A percentile compares a stretch with the other conserved stretches of the same genome.
Conservation (phyloP, 164 flowering plant species). For the Aristolochia contorta region DNA sequence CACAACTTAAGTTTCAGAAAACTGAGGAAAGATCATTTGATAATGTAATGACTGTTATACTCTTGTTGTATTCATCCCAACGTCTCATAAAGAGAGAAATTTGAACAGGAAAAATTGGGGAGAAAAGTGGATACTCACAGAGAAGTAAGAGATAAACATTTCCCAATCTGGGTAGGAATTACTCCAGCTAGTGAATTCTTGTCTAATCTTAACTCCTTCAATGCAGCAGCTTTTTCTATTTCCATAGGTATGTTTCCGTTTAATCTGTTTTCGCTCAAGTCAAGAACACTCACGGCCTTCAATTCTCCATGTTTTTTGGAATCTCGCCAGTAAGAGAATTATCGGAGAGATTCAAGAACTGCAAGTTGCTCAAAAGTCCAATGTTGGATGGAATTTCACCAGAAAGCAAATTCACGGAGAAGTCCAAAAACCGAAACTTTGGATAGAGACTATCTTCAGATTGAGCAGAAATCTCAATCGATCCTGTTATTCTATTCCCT, state of each 20-base stretch:
- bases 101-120: conserved; percentile 7
- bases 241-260: conserved; percentile 68
- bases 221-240: conserved; percentile 51
- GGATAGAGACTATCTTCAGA: conserved; percentile 17
- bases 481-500: conserved; percentile 30
- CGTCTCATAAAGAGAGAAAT: neutral
- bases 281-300: conserved; percentile 45
- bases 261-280: conserved; percentile 60
- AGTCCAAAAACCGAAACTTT: conserved; percentile 43
- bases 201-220: conserved; percentile 56
- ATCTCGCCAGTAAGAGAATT: conserved; percentile 55
- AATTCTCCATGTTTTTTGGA: conserved; percentile 61
- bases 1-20: no score
- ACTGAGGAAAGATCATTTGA: no score
- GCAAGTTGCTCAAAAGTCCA: conserved; percentile 48
- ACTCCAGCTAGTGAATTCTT: conserved; percentile 41
- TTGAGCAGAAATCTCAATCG: conserved; percentile 9
- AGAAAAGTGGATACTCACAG: conserved; percentile 38
- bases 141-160: conserved; percentile 45
- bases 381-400: conserved; percentile 44
- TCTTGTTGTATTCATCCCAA: no score
- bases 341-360: conserved; percentile 48
- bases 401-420: conserved; percentile 56
- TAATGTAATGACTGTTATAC: no score
- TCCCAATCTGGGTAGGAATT: conserved; percentile 50